These are phyloP conservation scores for Saccharomycopsis hybrid DNA, from an alignment of 1,139 yeast genomes.

Conservation along the genomic window DNA sequence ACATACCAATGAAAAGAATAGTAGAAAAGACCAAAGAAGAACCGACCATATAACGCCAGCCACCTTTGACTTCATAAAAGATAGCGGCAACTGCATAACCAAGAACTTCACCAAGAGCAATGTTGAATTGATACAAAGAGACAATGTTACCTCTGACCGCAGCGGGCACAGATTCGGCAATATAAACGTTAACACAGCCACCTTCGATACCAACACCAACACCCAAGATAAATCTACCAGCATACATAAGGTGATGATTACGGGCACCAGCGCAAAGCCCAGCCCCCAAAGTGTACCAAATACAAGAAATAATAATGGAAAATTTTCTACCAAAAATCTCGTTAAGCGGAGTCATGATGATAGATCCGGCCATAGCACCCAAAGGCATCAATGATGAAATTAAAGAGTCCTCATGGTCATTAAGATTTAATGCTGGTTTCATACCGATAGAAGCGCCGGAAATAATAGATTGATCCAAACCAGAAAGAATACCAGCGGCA, in stretches of 20 bases:
- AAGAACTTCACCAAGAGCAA: slow-evolving; percentile 59
- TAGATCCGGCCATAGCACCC: slow-evolving; percentile 53
- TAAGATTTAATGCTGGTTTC: slow-evolving; percentile 42
- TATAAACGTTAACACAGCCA: slow-evolving; percentile 59
- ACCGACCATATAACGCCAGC: slow-evolving; percentile 58
- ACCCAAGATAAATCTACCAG: slow-evolving; percentile 58
- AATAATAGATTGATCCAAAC: slow-evolving; percentile 56
- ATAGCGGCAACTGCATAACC: slow-evolving; percentile 54
- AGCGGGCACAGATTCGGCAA: slow-evolving; percentile 65
- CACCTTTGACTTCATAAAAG: slow-evolving; percentile 45
- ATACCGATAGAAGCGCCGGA: slow-evolving; percentile 52
- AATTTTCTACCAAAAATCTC: slow-evolving; percentile 57
- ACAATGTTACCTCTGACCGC: slow-evolving; percentile 63
- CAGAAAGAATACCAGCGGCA: slow-evolving; percentile 51
- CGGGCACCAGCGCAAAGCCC: slow-evolving; percentile 53
- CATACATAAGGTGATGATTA: slow-evolving; percentile 40
- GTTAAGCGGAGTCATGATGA: slow-evolving; percentile 48
- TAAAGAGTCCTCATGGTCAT: slow-evolving; percentile 50
- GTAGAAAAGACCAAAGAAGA: slow-evolving; percentile 45
- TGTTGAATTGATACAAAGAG: slow-evolving; percentile 60
- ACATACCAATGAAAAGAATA: slow-evolving; percentile 28
- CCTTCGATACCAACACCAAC: slow-evolving; percentile 65
- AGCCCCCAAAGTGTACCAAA: slow-evolving; percentile 54
- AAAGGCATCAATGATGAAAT: slow-evolving; percentile 50
- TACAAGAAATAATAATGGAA: slow-evolving; percentile 44